Conservation (phyloP, 2,329 filamentous ascomycete species). For the Acrocalymma vagum region DNA sequence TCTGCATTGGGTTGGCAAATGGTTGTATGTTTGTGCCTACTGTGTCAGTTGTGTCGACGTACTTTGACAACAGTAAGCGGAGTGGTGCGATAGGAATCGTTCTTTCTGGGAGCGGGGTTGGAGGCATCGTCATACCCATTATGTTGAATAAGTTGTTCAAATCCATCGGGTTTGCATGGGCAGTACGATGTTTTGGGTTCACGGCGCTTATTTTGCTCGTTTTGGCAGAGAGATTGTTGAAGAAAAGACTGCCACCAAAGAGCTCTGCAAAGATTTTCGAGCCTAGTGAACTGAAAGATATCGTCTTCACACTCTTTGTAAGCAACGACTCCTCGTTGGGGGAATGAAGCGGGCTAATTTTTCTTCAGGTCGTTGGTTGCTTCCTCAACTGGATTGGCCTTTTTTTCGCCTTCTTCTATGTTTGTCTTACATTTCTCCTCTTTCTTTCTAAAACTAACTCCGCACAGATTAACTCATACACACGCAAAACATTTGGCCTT, state of each 20-base stretch:
- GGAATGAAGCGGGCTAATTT: too few species aligned
- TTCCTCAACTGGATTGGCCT: constrained; percentile 38
- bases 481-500: constrained; percentile 62
- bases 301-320: constrained; percentile 26
- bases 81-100: constrained; percentile 56
- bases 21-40: constrained; percentile 62
- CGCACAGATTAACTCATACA: constrained; percentile 35
- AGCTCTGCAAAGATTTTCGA: constrained; percentile 22
- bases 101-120: constrained; percentile 51
- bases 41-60: constrained; percentile 60
- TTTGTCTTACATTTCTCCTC: constrained; percentile 7
- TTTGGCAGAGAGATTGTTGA: constrained; percentile 31
- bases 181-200: constrained; percentile 54
- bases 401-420: constrained; percentile 53
- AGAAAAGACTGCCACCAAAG: constrained; percentile 25
- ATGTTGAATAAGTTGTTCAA: constrained; percentile 64
- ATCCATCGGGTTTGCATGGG: constrained; percentile 67
- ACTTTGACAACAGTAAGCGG: constrained; percentile 41
- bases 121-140: constrained; percentile 57
- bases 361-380: constrained; percentile 35
- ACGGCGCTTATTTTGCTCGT: constrained; percentile 63
- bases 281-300: constrained; percentile 22
- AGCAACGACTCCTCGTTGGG: too few species aligned
- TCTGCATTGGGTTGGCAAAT: constrained; percentile 43
- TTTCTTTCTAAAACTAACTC: constrained; percentile 1